Evolutionary conservation across 345 rosid genomes (phyloP).

Genomic region (Ceriops tagal): DNA sequence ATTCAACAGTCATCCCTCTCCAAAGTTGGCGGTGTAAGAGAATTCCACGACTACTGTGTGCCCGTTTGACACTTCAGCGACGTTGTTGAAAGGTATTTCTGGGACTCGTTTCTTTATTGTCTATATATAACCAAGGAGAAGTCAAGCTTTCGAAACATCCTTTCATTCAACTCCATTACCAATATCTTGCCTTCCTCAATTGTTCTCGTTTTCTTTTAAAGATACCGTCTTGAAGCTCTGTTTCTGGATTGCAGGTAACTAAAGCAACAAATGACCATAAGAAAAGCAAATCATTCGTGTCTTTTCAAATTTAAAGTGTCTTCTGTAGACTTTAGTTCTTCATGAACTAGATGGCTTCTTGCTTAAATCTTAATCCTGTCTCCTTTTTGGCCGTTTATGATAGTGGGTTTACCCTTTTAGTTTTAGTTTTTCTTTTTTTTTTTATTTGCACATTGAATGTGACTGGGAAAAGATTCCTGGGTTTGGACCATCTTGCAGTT

Average conservation of each 20-base stretch:
- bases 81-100: constrained; percentile 28
- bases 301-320: too few relatives aligned
- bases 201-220: neutral
- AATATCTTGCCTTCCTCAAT: neutral
- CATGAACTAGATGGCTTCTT: too few relatives aligned
- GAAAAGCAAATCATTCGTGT: too few relatives aligned
- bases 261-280: too few relatives aligned
- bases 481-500: too few relatives aligned
- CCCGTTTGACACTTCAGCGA: neutral
- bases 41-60: constrained; percentile 12
- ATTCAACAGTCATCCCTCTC: constrained; percentile 6
- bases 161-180: neutral
- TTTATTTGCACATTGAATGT: too few relatives aligned
- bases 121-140: constrained; percentile 10
- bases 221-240: neutral
- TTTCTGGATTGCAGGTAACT: neutral
- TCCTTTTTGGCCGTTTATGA: too few relatives aligned
- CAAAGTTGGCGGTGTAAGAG: neutral
- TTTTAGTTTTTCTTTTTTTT: too few relatives aligned
- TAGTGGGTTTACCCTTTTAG: too few relatives aligned
- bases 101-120: constrained; percentile 2
- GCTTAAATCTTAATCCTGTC: too few relatives aligned
- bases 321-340: too few relatives aligned
- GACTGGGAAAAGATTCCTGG: too few relatives aligned
- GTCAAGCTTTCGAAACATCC: constrained; percentile 2